phyloP scores from a whole-genome alignment of 2,329 filamentous ascomycete species.

The Exophiala dermatitidis region DNA sequence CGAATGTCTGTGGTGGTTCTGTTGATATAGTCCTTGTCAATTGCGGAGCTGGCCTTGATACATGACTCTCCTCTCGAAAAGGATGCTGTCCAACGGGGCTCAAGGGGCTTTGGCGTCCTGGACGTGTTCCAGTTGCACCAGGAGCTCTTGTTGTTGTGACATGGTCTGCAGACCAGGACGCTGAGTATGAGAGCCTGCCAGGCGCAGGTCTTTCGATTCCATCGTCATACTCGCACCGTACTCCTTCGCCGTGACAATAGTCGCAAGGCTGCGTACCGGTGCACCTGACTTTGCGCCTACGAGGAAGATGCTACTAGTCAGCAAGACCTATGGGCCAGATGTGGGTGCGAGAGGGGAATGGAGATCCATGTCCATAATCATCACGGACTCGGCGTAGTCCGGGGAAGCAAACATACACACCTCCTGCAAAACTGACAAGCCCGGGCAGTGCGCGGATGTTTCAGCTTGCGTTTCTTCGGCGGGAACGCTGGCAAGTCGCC shows the following conservation, averaged over 20 bases:
- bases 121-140: too few species aligned
- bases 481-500: slow-evolving; percentile 9
- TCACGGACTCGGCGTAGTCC: too few species aligned
- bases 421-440: slow-evolving; percentile 26
- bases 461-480: slow-evolving; percentile 25
- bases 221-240: slow-evolving; percentile 23
- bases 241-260: slow-evolving; percentile 22
- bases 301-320: neutral
- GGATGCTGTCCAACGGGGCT: neutral
- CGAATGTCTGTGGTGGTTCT: slow-evolving; percentile 23
- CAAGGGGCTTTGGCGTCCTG: neutral
- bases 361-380: neutral
- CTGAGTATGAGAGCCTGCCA: neutral
- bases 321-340: neutral
- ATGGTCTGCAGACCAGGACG: neutral
- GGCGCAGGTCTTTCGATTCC: slow-evolving; percentile 7
- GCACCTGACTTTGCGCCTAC: slow-evolving; percentile 24
- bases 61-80: neutral
- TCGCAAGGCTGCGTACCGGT: slow-evolving; percentile 24
- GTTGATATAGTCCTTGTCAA: neutral
- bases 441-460: slow-evolving; percentile 23
- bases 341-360: neutral
- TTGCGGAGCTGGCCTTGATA: neutral
- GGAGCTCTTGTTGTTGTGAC: too few species aligned
- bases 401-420: slow-evolving; percentile 6